Base-by-base conservation (phyloP, 768 basidiomycete genomes). In the Hericium alpestre region DNA sequence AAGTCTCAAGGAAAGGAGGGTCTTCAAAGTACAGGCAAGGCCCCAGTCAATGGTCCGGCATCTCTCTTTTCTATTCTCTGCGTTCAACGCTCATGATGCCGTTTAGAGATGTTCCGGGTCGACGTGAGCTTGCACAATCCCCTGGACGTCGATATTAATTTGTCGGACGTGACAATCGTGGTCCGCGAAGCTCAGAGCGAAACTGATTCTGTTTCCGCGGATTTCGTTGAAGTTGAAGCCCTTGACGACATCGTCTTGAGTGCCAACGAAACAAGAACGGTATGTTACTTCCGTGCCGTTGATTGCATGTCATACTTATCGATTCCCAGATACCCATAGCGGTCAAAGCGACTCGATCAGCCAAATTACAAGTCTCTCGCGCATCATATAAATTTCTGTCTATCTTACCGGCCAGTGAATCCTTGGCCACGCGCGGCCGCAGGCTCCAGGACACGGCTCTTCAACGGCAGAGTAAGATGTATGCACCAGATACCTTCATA, bases 121-220 rank as follows among this genome's bases (percentile, higher is more conserved):
- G 88, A 92, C 61, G 62, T 93, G 23, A 74, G 74, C 5, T 51
- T 93, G 58, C 74, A 71, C 50, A 93, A 93, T 65, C 88, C 89
- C 16, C 69, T 93, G 43, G 79, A 87, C 58, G 75, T 85, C 6
- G 88, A 89, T 53, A 75, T 93, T n/a, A 81, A 76, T 53, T 65
- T 93, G 22, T 75, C 81, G 0, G 76, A 84, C 57, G 59, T 91
- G 54, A 81, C 84, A 0, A 67, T 89, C 9, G 57, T 73, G 4
- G 74, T 87, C 5, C 66, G 73, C 60, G 79, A 79, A 56, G 66
- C 70, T 2, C 66, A 61, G 38, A 59, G 62, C 1, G 56, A 65
- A 38, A 70, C 73, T 53, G 52, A 67, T 18, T 67, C 67, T 1
- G 69, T 72, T 40, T 63, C 71, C 0, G 63, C 66, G 43, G 67